Base-by-base conservation (phyloP, 176 grass and related monocot species). In the Pharus latifolius region DNA sequence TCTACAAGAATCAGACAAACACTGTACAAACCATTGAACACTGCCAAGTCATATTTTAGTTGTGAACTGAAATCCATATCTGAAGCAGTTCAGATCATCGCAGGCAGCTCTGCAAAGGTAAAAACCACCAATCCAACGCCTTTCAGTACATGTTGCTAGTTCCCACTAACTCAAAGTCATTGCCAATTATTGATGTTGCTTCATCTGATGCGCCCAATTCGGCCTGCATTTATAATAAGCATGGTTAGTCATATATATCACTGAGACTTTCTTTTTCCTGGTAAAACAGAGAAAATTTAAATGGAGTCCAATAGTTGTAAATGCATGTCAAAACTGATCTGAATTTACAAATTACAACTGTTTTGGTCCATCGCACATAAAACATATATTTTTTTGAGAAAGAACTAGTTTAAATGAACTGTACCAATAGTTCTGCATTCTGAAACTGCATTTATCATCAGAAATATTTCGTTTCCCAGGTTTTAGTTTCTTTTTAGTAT, bases 131-230 rank as follows among this genome's bases (percentile, higher is more conserved):
- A n/a, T n/a, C n/a, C n/a, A n/a, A n/a, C n/a, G n/a, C n/a, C 32
- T 56, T 72, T 88, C 65, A 86, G 19, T 77, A 24, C 50, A 74
- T 80, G 62, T 65, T 78, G 31, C 84, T 62, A n/a, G 40, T 64
- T 67, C 86, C 81, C 70, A 70, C 26, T 20, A 85, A 20, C 4
- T 84, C 66, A 18, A 77, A 75, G 45, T 98, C 87, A 73, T 49
- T 63, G 47, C 58, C 56, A 63, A 77, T 22, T 79, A 69, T 77
- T 24, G 89, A 85, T 58, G 89, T 75, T 48, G 72, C 83, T 67
- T 76, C 85, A 73, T 74, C 74, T 62, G 80, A 63, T 42, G 76
- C 81, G 45, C 75, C 74, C 50, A 74, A 72, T 63, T 85, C 87
- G 26, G 70, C 84, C 86, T 98, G 78, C 75, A 71, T 40, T 63